These are phyloP conservation scores for Diplodia mutila DNA, from an alignment of 2,329 filamentous ascomycete genomes.

Conservation along the genomic window DNA sequence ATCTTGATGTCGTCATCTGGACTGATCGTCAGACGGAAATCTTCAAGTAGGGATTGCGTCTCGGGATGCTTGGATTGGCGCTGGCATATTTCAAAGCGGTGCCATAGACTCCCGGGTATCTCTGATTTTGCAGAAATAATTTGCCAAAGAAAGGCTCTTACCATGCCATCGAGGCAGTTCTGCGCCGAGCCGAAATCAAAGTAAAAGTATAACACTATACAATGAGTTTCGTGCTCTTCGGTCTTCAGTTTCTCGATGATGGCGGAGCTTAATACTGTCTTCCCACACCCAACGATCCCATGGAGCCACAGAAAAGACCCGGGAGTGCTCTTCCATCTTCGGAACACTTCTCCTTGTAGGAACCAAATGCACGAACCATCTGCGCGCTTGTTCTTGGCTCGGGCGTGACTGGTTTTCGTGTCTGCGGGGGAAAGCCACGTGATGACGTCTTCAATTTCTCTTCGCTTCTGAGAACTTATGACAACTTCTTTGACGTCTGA, in stretches of 20 bases:
- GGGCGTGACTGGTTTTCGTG: not conserved
- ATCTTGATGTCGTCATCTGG: not conserved
- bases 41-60: not conserved
- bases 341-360: not conserved
- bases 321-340: not conserved
- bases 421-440: not conserved
- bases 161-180: not conserved
- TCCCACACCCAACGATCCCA: not conserved
- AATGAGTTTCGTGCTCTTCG: not conserved
- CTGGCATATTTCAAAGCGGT: not conserved
- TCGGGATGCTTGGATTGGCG: not conserved
- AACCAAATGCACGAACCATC: not conserved
- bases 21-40: not conserved
- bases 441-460: not conserved
- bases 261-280: constrained; percentile 8
- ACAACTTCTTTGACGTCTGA: not conserved
- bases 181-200: constrained; percentile 34
- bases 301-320: not conserved
- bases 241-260: not conserved
- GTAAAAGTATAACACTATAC: constrained; percentile 37
- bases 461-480: not conserved
- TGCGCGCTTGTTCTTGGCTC: not conserved
- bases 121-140: not conserved
- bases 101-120: not conserved
- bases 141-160: not conserved